Percentiles rank a stretch among this genome's conserved stretches.
These are phyloP conservation scores for Phytophthora colocasiae DNA, from an alignment of 352 stramenopile species.

Conservation along the genomic window DNA sequence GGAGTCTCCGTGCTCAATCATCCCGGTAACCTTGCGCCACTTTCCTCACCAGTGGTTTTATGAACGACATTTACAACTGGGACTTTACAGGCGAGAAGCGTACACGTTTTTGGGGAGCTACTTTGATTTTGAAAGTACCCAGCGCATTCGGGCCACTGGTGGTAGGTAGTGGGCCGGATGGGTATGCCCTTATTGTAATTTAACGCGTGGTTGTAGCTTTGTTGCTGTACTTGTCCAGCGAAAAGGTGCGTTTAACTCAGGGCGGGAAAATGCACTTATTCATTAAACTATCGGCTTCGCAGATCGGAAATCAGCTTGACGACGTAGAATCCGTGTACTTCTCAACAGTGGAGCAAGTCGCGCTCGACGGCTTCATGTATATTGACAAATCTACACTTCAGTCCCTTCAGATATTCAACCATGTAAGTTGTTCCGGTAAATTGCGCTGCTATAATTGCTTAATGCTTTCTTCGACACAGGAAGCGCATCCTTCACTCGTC, in stretches of 20 bases:
- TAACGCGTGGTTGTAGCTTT: slow-evolving; percentile 50
- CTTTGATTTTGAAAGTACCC: slow-evolving; percentile 82
- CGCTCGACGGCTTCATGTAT: slow-evolving; percentile 82
- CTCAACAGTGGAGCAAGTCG: slow-evolving; percentile 65
- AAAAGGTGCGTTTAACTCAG: slow-evolving; percentile 57
- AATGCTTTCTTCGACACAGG: slow-evolving; percentile 39
- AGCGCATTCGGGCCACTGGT: slow-evolving; percentile 79
- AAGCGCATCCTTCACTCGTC: slow-evolving; percentile 79
- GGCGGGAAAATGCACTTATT: not conserved
- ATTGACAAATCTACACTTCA: slow-evolving; percentile 75
- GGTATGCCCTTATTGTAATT: not conserved
- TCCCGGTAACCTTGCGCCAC: slow-evolving; percentile 21
- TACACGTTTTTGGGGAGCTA: slow-evolving; percentile 75
- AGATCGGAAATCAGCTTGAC: slow-evolving; percentile 89
- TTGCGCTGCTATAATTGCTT: not conserved
- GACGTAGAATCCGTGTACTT: slow-evolving; percentile 59
- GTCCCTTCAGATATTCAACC: slow-evolving; percentile 86
- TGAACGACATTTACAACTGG: not conserved
- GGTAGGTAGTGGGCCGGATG: slow-evolving; percentile 42
- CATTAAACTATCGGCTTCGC: slow-evolving; percentile 7
- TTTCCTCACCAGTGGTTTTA: not conserved
- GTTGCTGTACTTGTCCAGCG: slow-evolving; percentile 64
- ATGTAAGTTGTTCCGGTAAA: slow-evolving; percentile 42
- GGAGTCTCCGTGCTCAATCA: slow-evolving; percentile 21
- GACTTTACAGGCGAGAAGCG: slow-evolving; percentile 53